Evolutionary conservation across 1,284 basidiomycete species (phyloP), one percentile per base, ranked within the genome.

Genomic region (Apiotrichum veenhuisii): DNA sequence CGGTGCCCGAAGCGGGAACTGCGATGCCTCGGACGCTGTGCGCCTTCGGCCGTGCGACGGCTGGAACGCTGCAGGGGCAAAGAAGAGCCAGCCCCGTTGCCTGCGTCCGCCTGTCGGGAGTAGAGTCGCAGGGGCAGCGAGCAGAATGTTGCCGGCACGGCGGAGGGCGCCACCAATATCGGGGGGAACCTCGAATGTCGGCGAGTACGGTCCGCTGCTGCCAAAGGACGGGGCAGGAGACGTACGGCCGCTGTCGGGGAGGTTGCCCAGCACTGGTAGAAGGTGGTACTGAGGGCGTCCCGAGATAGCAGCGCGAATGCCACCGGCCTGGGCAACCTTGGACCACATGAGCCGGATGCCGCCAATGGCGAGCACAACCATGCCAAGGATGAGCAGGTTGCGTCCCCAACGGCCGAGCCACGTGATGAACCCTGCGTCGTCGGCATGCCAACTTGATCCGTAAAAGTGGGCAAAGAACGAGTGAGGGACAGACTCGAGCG

Each of bases 381-480:
- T 74, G 2, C 89, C 91, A 30, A 92, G 63, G 84, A 87, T 89
- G 87, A 96, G 88, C 58, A 95, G 77, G 36, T 74, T 80, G 71
- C 89, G 91, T 59, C 93, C 93, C 85, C 90, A 92, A 30, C 82
- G 82, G 43, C 85, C 89, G 57, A 97, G 82, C 80, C 94, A 95
- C 26, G 85, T 85, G 70, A 96, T 91, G 78, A 95, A 94, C 10
- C 87, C 88, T 20, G 92, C 92, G 75, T 96, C 92, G 70, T 94
- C 91, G 9, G 89, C 85, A 69, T 94, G 90, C 95, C 95, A 98
- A 67, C 89, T 93, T 67, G 91, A 94, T 30, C 94, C 95, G 70
- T 98, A 98, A 78, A 87, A 94, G 77, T 98, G 95, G 20, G 85
- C 83, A 78, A 95, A 97, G 83, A 95, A 98, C 23, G 92, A 86